phyloP scores from a whole-genome alignment of 2,329 filamentous ascomycete species.

The Raffaelea albimanens region DNA sequence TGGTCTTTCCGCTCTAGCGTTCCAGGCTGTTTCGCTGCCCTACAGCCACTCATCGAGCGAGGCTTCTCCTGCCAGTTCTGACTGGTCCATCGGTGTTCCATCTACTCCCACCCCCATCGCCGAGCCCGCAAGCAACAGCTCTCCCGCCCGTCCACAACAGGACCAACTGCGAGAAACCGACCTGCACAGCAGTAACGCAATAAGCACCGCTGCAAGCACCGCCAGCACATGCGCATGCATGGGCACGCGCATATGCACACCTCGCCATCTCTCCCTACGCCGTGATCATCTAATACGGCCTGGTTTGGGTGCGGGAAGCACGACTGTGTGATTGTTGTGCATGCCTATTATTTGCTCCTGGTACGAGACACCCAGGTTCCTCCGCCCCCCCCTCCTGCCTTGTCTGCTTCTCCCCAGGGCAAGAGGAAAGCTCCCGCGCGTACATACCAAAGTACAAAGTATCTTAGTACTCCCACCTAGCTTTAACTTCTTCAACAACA shows the following conservation, averaged over 20 bases:
- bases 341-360: background rate
- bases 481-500: too few species aligned
- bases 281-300: background rate
- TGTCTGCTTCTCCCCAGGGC: too few species aligned
- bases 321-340: slow-evolving; percentile 1
- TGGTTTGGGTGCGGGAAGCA: too few species aligned
- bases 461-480: too few species aligned
- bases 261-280: too few species aligned
- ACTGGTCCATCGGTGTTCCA: slow-evolving; percentile 24
- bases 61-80: slow-evolving; percentile 23
- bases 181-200: background rate
- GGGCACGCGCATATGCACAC: too few species aligned
- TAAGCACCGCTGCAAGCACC: background rate
- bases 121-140: slow-evolving; percentile 16
- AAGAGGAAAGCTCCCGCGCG: too few species aligned
- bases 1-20: slow-evolving; percentile 18
- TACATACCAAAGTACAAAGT: too few species aligned
- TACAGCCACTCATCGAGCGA: slow-evolving; percentile 27
- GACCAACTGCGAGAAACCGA: background rate
- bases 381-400: background rate
- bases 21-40: slow-evolving; percentile 15
- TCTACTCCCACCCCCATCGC: slow-evolving; percentile 21
- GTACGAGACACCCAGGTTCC: background rate
- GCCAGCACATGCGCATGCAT: background rate
- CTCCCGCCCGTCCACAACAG: slow-evolving; percentile 16